Percentiles rank a stretch among this genome's conserved stretches.
phyloP scores from a whole-genome alignment of 2,329 filamentous ascomycete genomes.

The Didymosphaeria variabile region DNA sequence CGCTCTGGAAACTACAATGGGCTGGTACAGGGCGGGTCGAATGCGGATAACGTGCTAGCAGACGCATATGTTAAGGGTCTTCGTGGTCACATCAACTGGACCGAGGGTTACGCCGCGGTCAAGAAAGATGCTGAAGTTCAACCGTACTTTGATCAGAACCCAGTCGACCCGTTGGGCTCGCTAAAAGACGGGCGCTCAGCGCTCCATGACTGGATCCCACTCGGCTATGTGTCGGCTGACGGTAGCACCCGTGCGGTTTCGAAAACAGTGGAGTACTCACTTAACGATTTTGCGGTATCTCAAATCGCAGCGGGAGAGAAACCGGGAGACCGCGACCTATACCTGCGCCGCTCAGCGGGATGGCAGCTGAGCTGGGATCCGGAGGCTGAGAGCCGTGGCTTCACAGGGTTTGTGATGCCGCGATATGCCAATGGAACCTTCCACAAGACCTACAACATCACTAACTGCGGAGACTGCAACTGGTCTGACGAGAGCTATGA shows the following conservation, averaged over 20 bases:
- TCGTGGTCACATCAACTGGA: slow-evolving; percentile 71
- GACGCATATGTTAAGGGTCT: slow-evolving; percentile 75
- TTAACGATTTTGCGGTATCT: slow-evolving; percentile 55
- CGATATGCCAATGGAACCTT: slow-evolving; percentile 48
- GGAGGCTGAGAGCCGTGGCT: slow-evolving; percentile 48
- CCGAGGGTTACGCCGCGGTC: slow-evolving; percentile 73
- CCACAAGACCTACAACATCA: slow-evolving; percentile 52
- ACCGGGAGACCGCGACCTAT: slow-evolving; percentile 51
- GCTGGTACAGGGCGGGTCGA: slow-evolving; percentile 50
- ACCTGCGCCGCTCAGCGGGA: slow-evolving; percentile 50
- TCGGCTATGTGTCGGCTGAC: slow-evolving; percentile 53
- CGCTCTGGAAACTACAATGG: slow-evolving; percentile 66
- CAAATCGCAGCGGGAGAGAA: slow-evolving; percentile 53
- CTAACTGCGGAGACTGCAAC: slow-evolving; percentile 53
- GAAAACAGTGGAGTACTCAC: slow-evolving; percentile 54
- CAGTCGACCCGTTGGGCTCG: slow-evolving; percentile 46
- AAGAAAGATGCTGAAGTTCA: slow-evolving; percentile 73
- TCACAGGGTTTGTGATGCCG: slow-evolving; percentile 49
- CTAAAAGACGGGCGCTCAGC: slow-evolving; percentile 55
- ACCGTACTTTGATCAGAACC: slow-evolving; percentile 47
- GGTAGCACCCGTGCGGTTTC: slow-evolving; percentile 51
- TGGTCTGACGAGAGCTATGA: slow-evolving; percentile 55
- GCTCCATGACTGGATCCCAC: slow-evolving; percentile 54
- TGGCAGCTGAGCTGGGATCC: slow-evolving; percentile 56
- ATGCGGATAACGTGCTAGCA: slow-evolving; percentile 62